These are phyloP conservation scores for Saccharum spontaneum DNA, from an alignment of 176 grass and related monocot species.

Conservation along the genomic window DNA sequence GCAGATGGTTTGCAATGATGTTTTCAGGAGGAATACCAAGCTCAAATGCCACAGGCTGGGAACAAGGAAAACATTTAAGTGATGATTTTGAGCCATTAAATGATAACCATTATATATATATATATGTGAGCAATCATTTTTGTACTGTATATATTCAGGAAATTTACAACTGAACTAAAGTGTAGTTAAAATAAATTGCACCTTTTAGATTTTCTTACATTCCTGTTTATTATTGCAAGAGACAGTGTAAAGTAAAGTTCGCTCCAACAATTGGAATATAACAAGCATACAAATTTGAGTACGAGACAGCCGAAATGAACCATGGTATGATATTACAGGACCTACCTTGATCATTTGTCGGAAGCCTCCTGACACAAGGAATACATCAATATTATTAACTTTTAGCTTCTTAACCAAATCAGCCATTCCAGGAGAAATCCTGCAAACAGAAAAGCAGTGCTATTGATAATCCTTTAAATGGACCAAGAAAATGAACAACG, in stretches of 20 bases:
- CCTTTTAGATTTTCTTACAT: not conserved
- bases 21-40: conserved; percentile 84
- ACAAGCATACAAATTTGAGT: too few species aligned
- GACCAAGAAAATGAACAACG: conserved; percentile 6
- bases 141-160: not conserved
- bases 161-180: not conserved
- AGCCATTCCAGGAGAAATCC: conserved; percentile 83
- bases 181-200: too few species aligned
- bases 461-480: not conserved
- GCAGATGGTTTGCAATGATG: conserved; percentile 85
- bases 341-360: conserved; percentile 92
- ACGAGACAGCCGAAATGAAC: not conserved
- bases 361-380: conserved; percentile 90
- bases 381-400: conserved; percentile 69
- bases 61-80: conserved; percentile 6
- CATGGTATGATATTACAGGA: not conserved
- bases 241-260: not conserved
- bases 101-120: not conserved
- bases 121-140: not conserved
- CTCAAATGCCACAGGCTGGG: conserved; percentile 76
- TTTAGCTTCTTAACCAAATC: conserved; percentile 76
- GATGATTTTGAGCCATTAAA: not conserved
- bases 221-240: not conserved
- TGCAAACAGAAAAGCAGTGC: conserved; percentile 23
- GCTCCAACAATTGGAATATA: too few species aligned